A percentile compares a stretch with the other conserved stretches of the same genome.
phyloP scores from a whole-genome alignment of 2,329 filamentous ascomycete species.

The Graphilbum sp. region DNA sequence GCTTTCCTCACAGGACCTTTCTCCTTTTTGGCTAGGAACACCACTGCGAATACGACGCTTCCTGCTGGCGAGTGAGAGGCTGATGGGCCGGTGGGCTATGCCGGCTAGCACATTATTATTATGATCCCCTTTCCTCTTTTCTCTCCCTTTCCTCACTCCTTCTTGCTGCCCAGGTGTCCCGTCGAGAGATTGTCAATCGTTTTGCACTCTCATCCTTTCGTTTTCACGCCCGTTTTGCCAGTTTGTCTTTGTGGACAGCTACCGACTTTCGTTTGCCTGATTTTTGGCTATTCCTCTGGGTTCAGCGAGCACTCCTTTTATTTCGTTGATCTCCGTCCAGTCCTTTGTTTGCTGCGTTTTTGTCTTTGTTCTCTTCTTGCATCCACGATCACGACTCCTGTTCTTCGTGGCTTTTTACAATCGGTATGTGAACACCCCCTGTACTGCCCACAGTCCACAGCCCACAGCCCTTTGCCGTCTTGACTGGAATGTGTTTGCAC shows the following conservation, averaged over 20 bases:
- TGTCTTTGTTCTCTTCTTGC: background rate
- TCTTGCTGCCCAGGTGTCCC: background rate
- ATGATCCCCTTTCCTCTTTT: slow-evolving; percentile 1
- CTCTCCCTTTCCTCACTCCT: slow-evolving; percentile 3
- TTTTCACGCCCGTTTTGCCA: slow-evolving; percentile 2
- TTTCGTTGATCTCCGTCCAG: slow-evolving; percentile 53
- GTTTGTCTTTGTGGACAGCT: slow-evolving; percentile 7
- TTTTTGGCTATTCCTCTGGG: slow-evolving; percentile 14
- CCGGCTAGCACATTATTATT: too few species aligned
- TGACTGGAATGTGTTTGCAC: too few species aligned
- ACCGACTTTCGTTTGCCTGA: slow-evolving; percentile 10
- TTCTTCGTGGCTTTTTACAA: too few species aligned
- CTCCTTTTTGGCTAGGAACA: too few species aligned
- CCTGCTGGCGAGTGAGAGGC: too few species aligned
- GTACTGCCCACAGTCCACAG: too few species aligned
- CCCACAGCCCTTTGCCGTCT: too few species aligned
- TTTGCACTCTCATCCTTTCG: background rate
- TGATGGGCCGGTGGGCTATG: too few species aligned
- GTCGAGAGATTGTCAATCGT: background rate
- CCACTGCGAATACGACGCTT: too few species aligned
- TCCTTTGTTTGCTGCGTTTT: slow-evolving; percentile 31
- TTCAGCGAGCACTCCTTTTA: slow-evolving; percentile 27
- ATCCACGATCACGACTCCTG: background rate
- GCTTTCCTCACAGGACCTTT: too few species aligned
- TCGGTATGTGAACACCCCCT: too few species aligned